A percentile compares a stretch with the other conserved stretches of the same genome.
Evolutionary conservation across 108 stramenopile species (phyloP).

Genomic region (Discostella stelligeroides): DNA sequence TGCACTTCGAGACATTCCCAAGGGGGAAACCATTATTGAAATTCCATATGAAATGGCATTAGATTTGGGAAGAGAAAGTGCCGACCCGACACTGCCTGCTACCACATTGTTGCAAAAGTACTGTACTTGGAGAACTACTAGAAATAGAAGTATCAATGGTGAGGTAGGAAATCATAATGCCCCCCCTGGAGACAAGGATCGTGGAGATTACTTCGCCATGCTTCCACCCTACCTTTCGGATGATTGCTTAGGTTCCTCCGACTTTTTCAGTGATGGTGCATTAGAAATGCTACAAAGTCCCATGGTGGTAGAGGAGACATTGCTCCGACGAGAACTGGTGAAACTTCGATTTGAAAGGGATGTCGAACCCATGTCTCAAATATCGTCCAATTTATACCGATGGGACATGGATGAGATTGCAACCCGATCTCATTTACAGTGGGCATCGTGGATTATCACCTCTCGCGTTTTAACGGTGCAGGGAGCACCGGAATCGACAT

Average conservation of each 20-base stretch:
- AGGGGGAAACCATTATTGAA: slow-evolving; percentile 73
- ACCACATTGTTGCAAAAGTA: slow-evolving; percentile 59
- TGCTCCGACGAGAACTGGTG: slow-evolving; percentile 44
- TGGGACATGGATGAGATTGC: slow-evolving; percentile 48
- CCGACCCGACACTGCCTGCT: slow-evolving; percentile 74
- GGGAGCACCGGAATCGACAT: slow-evolving; percentile 43
- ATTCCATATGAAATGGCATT: slow-evolving; percentile 77
- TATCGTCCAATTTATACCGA: slow-evolving; percentile 60
- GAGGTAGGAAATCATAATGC: background rate
- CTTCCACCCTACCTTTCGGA: slow-evolving; percentile 57
- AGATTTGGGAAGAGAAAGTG: slow-evolving; percentile 69
- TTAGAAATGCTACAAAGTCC: slow-evolving; percentile 70
- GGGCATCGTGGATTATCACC: slow-evolving; percentile 78
- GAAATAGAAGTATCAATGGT: background rate
- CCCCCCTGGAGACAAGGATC: slow-evolving; percentile 19
- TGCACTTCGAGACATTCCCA: slow-evolving; percentile 61
- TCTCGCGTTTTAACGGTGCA: slow-evolving; percentile 75
- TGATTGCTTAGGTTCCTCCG: slow-evolving; percentile 72
- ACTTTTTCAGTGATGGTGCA: slow-evolving; percentile 67
- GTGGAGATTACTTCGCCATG: slow-evolving; percentile 64
- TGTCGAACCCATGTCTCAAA: slow-evolving; percentile 44
- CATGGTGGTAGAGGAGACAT: slow-evolving; percentile 62
- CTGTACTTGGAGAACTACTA: slow-evolving; percentile 45
- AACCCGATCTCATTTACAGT: slow-evolving; percentile 55
- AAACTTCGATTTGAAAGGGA: slow-evolving; percentile 59